Conservation (phyloP, 495 filamentous ascomycete species). For the Coniosporium apollinis region DNA sequence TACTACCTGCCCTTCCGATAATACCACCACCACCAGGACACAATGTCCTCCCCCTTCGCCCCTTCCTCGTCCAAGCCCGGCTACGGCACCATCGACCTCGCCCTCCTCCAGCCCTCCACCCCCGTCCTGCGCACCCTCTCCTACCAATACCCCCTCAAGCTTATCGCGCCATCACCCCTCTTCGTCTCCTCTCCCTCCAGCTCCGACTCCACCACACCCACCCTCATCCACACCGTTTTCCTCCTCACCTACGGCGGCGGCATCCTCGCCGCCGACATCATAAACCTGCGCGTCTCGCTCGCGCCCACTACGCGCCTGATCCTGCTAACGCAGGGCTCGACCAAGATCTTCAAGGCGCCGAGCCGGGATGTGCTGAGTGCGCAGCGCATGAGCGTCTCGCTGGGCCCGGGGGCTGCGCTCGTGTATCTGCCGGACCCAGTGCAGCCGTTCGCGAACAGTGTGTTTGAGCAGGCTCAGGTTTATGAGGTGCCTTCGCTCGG, state of each 20-base stretch:
- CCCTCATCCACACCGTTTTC: slow-evolving; percentile 53
- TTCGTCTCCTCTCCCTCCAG: slow-evolving; percentile 26
- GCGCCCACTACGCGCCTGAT: slow-evolving; percentile 49
- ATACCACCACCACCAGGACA: slow-evolving; percentile 1
- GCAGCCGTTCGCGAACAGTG: slow-evolving; percentile 66
- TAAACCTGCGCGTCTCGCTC: slow-evolving; percentile 54
- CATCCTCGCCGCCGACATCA: slow-evolving; percentile 68
- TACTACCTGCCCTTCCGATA: slow-evolving; percentile 12
- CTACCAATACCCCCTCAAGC: slow-evolving; percentile 90
- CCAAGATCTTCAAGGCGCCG: slow-evolving; percentile 80
- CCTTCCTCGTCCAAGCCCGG: slow-evolving; percentile 55
- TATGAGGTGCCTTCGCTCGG: slow-evolving; percentile 37
- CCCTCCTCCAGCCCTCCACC: slow-evolving; percentile 50
- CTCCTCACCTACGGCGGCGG: slow-evolving; percentile 91
- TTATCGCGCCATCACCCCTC: slow-evolving; percentile 50
- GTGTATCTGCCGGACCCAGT: slow-evolving; percentile 89
- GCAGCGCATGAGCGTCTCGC: slow-evolving; percentile 48
- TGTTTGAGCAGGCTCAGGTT: slow-evolving; percentile 66
- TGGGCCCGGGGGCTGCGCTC: slow-evolving; percentile 48
- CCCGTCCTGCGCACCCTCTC: slow-evolving; percentile 57
- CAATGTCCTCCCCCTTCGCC: slow-evolving; percentile 43
- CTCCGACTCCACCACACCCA: slow-evolving; percentile 22
- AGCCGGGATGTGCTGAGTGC: slow-evolving; percentile 38
- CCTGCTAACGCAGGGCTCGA: slow-evolving; percentile 85
- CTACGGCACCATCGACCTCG: slow-evolving; percentile 57